These are phyloP conservation scores for Fraxinus nigra DNA, from an alignment of 305 asterid genomes.

Conservation along the genomic window DNA sequence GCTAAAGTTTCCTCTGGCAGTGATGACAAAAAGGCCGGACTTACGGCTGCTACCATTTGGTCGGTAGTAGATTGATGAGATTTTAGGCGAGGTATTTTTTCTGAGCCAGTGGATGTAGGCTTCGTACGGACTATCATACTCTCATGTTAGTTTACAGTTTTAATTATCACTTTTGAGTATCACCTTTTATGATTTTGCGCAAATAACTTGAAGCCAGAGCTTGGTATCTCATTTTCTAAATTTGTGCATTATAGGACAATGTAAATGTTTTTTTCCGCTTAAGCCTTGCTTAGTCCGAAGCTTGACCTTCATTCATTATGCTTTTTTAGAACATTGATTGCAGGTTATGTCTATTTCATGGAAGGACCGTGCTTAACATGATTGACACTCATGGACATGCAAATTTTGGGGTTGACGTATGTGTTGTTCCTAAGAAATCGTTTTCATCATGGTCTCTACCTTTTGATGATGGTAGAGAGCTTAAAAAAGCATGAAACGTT, in stretches of 20 bases:
- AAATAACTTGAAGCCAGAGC: background rate
- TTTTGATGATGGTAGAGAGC: no score
- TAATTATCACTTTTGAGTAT: background rate
- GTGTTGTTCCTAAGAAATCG: constrained; percentile 26
- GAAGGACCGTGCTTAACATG: constrained; percentile 95
- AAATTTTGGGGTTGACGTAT: constrained; percentile 98
- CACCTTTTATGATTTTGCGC: background rate
- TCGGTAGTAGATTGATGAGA: constrained; percentile 83
- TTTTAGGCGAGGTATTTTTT: constrained; percentile 35
- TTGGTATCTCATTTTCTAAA: background rate
- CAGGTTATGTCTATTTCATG: constrained; percentile 62
- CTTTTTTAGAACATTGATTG: no score
- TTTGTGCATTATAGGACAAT: background rate
- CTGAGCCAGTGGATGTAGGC: constrained; percentile 54
- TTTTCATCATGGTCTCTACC: background rate
- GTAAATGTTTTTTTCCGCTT: background rate
- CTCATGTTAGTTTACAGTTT: background rate
- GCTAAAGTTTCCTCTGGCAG: constrained; percentile 43
- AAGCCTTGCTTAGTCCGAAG: no score
- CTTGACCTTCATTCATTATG: no score
- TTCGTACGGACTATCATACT: background rate
- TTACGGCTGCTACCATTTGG: constrained; percentile 71
- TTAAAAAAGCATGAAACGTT: no score
- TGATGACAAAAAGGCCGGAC: constrained; percentile 92
- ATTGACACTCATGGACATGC: constrained; percentile 99